A percentile compares a stretch with the other conserved stretches of the same genome.
These are phyloP conservation scores for Dacryopinax primogenitus DNA, from an alignment of 768 basidiomycete genomes.

Conservation along the genomic window DNA sequence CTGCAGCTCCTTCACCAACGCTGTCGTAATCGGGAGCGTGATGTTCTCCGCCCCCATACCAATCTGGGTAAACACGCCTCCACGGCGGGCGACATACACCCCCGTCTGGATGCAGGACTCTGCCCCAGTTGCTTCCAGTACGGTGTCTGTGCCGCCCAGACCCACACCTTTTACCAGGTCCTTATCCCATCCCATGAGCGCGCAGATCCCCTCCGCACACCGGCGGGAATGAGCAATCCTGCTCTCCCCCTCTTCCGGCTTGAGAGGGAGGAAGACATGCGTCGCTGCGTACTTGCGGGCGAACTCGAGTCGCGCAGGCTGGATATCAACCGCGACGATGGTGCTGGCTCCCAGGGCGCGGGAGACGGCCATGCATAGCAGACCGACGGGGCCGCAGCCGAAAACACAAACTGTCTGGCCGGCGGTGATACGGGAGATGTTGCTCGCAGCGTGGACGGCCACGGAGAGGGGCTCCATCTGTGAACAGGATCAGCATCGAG, in stretches of 20 bases:
- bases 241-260: slow-evolving; percentile 47
- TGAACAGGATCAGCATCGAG: neutral
- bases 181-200: slow-evolving; percentile 52
- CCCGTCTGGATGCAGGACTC: slow-evolving; percentile 86
- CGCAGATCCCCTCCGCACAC: slow-evolving; percentile 53
- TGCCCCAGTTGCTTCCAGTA: slow-evolving; percentile 86
- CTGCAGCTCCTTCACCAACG: slow-evolving; percentile 65
- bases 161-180: slow-evolving; percentile 34
- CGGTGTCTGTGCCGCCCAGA: slow-evolving; percentile 58
- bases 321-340: slow-evolving; percentile 74
- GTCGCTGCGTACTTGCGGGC: slow-evolving; percentile 77
- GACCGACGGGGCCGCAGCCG: slow-evolving; percentile 71
- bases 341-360: slow-evolving; percentile 79
- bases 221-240: slow-evolving; percentile 58
- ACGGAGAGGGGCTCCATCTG: slow-evolving; percentile 93
- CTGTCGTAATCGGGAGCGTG: slow-evolving; percentile 52
- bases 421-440: slow-evolving; percentile 55
- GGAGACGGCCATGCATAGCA: slow-evolving; percentile 88
- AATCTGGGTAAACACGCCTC: slow-evolving; percentile 44
- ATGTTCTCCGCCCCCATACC: slow-evolving; percentile 77
- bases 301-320: slow-evolving; percentile 64
- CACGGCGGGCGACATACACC: slow-evolving; percentile 56
- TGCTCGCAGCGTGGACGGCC: slow-evolving; percentile 75
- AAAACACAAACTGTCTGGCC: slow-evolving; percentile 71
- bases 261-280: slow-evolving; percentile 42